Base-by-base conservation (phyloP, 179 eudicot species). In the Beta macrorhiza region DNA sequence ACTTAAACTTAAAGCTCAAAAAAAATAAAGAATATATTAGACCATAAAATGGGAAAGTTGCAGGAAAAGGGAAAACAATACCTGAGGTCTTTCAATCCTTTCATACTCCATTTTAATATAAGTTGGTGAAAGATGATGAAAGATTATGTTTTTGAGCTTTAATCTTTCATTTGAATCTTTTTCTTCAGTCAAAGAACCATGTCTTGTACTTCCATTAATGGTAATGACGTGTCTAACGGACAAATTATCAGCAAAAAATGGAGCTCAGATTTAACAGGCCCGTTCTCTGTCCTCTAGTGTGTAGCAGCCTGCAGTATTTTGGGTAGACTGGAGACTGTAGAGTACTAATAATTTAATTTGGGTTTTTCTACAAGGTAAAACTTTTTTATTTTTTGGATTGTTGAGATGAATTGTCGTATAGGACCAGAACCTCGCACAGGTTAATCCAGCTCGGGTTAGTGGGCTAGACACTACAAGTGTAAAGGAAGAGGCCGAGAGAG, bases 51-150 rank as follows among this genome's bases (percentile, higher is more conserved):
- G 56, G 13, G n/a, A 58, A 47, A 20, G 25, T 71, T 7, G 42
- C 12, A 0, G 0, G 11, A 67, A 52, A n/a, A 58, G 5, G 37
- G 4, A 47, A 45, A 1, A 12, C 49, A 14, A 2, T 42, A 83
- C 87, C 87, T 85, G 87, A 65, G 87, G 87, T 80, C 83, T 82
- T 64, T 82, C 76, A 73, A 85, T 85, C 75, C 87, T 79, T 71
- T 80, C 83, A 53, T 85, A 85, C 79, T 75, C 87, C 87, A 85
- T 85, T 59, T 20, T 7, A 77, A n/a, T 19, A 67, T 15, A 52
- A 53, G 67, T 37, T 11, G 22, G 17, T 29, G 2, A 29, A 74
- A 47, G 19, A 10, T 37, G 42, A 37, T 37, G 4, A 47, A 45
- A 72, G 78, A 32, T 44, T 20, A 20, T 10, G 4, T 32, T 5